phyloP scores from a whole-genome alignment of 1,284 basidiomycete genomes.

The Melanopsichium pennsylvanicum region DNA sequence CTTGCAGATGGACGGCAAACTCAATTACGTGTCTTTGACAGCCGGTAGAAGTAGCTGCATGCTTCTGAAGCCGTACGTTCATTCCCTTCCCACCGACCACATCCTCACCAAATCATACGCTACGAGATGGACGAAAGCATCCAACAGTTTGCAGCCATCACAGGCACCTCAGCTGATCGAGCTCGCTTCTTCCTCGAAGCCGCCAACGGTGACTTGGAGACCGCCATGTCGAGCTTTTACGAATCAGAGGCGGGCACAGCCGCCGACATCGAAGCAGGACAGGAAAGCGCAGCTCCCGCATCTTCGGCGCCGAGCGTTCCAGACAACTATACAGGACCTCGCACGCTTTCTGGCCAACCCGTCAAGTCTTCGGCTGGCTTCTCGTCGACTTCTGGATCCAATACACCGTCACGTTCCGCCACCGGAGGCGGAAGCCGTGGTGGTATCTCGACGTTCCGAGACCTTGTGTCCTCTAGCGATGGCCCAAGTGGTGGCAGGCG shows the following conservation, averaged over 20 bases:
- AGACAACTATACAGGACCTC: slow-evolving; percentile 50
- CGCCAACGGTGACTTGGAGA: slow-evolving; percentile 64
- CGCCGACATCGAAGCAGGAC: slow-evolving; percentile 10
- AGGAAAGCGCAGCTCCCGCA: background rate
- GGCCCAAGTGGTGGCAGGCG: slow-evolving; percentile 22
- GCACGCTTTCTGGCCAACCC: slow-evolving; percentile 65
- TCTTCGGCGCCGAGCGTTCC: slow-evolving; percentile 15
- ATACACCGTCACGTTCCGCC: slow-evolving; percentile 10
- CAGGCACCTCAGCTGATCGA: slow-evolving; percentile 61
- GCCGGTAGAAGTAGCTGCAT: no score
- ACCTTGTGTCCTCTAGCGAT: slow-evolving; percentile 46
- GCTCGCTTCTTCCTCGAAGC: slow-evolving; percentile 67
- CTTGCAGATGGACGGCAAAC: slow-evolving; percentile 1
- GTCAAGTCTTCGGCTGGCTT: slow-evolving; percentile 47
- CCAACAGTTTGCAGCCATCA: slow-evolving; percentile 61
- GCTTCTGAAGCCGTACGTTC: no score
- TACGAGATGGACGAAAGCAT: slow-evolving; percentile 54
- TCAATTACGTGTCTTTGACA: slow-evolving; percentile 1
- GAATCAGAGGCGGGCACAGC: slow-evolving; percentile 44
- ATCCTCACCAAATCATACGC: no score
- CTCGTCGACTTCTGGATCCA: slow-evolving; percentile 12
- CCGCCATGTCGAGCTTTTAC: slow-evolving; percentile 66
- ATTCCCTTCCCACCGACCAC: no score
- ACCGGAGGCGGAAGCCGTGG: slow-evolving; percentile 15
- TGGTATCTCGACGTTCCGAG: slow-evolving; percentile 66